Conservation (phyloP, 768 basidiomycete species). For the Rhizopogon roseolus region DNA sequence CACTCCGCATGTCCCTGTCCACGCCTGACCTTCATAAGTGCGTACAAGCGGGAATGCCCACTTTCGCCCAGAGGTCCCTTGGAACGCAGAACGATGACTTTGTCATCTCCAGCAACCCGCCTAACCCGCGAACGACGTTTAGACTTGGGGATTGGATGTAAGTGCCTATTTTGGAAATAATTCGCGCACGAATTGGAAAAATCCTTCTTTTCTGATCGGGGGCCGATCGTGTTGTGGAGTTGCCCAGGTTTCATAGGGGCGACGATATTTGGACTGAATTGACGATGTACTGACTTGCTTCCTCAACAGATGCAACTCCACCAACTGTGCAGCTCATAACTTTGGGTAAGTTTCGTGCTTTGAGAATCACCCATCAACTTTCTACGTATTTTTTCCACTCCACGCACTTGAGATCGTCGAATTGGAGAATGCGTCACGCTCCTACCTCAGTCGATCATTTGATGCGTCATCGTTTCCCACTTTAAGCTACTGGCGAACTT, state of each 20-base stretch:
- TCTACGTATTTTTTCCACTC: neutral
- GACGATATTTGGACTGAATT: slow-evolving; percentile 15
- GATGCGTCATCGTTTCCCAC: slow-evolving; percentile 12
- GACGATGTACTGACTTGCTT: slow-evolving; percentile 11
- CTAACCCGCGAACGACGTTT: slow-evolving; percentile 64
- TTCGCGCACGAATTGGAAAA: slow-evolving; percentile 1
- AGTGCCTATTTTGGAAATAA: slow-evolving; percentile 28
- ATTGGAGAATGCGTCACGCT: neutral
- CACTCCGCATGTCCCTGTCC: slow-evolving; percentile 30
- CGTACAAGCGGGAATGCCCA: slow-evolving; percentile 6
- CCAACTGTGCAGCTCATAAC: slow-evolving; percentile 76
- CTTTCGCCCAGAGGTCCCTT: neutral
- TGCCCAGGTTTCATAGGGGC: slow-evolving; percentile 6
- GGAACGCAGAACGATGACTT: slow-evolving; percentile 33
- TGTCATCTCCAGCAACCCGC: slow-evolving; percentile 64
- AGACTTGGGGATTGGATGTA: slow-evolving; percentile 76
- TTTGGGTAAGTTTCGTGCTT: slow-evolving; percentile 60
- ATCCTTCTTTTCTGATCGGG: slow-evolving; percentile 8
- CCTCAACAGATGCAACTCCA: slow-evolving; percentile 53
- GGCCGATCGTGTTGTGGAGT: neutral
- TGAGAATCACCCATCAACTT: neutral
- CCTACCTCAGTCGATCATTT: slow-evolving; percentile 1
- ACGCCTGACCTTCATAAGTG: slow-evolving; percentile 27
- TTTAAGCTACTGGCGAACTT: slow-evolving; percentile 23
- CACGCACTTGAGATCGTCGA: neutral